Base-by-base conservation (phyloP, 2,329 filamentous ascomycete genomes). In the Pyrenochaeta sp. region DNA sequence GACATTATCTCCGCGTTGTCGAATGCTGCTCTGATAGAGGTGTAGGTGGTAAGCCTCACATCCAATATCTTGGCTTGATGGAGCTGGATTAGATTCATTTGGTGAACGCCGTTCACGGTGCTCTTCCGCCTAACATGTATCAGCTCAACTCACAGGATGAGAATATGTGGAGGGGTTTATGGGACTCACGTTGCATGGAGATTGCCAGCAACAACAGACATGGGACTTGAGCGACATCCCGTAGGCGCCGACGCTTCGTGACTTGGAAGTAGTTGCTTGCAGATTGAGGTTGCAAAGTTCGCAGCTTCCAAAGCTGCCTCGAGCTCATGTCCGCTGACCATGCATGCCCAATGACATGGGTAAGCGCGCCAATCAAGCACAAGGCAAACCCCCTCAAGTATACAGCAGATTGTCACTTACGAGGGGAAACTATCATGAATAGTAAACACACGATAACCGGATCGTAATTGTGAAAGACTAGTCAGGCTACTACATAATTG, bases 341-440 rank as follows among this genome's bases (percentile, higher is more conserved):
- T 49, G 37, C 28, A 34, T 52, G 39, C 44, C 52, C 45, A 50
- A 49, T 27, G 32, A n/a, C 37, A 28, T 34, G 7, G n/a, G 13
- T 46, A 55, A 50, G 52, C 39, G 47, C 50, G 32, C 52, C 46
- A 50, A 55, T 50, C 19, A 44, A 46, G n/a, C 5, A 4, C 40
- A 24, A 15, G 25, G 43, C 15, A 28, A 8, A 5, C n/a, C 22
- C 19, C 40, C n/a, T 43, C 22, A 43, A 27, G 19, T 13, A 42
- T 30, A 30, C 28, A 30, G 19, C 19, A 19, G 19, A 19, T 19
- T 19, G 19, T 19, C 19, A 19, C 19, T 19, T 19, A 19, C 19
- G 19, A 19, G 19, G 19, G 19, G 19, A 19, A 19, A 19, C 19
- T 19, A 19, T 19, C 19, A 19, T 19, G 19, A 19, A 19, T 19